A percentile compares a stretch with the other conserved stretches of the same genome.
Conservation (phyloP, 208 protist genomes). For the Leishmania amazonensis region DNA sequence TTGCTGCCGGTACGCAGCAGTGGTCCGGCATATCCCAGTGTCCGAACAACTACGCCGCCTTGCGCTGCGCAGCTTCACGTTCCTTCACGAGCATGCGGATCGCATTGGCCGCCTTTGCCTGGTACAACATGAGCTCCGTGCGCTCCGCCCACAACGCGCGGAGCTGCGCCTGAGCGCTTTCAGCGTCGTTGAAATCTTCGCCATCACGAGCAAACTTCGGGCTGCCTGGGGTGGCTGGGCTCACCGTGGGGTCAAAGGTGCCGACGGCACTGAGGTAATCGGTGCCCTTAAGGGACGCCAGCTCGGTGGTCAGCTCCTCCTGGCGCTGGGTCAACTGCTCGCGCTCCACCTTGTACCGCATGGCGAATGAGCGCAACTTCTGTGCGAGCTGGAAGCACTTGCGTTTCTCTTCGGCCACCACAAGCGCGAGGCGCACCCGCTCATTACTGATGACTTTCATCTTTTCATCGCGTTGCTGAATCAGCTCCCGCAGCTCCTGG, state of each 20-base stretch:
- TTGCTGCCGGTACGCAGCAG: not conserved
- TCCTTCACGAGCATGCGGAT: conserved; percentile 79
- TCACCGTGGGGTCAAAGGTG: conserved; percentile 6
- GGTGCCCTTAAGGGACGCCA: conserved; percentile 67
- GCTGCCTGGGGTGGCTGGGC: conserved; percentile 12
- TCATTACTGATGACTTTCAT: conserved; percentile 62
- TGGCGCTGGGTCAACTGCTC: conserved; percentile 36
- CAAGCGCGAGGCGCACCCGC: conserved; percentile 61
- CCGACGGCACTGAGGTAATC: conserved; percentile 73
- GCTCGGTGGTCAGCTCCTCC: conserved; percentile 62
- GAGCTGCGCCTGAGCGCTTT: conserved; percentile 44
- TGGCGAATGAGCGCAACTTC: conserved; percentile 57
- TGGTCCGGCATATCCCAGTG: not conserved
- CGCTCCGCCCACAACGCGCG: conserved; percentile 58
- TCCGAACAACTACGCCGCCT: not conserved
- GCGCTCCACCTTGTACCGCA: conserved; percentile 62
- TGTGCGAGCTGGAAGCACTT: conserved; percentile 71
- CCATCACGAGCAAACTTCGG: conserved; percentile 14
- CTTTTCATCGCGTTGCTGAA: conserved; percentile 50
- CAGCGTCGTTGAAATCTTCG: conserved; percentile 25
- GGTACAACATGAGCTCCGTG: conserved; percentile 71
- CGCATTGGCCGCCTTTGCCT: conserved; percentile 70
- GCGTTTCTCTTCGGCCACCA: conserved; percentile 71
- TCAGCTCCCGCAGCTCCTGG: conserved; percentile 49
- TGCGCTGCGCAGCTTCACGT: conserved; percentile 40